These are phyloP conservation scores for Aegilops longissima DNA, from an alignment of 176 grass and related monocot species.

Conservation along the genomic window DNA sequence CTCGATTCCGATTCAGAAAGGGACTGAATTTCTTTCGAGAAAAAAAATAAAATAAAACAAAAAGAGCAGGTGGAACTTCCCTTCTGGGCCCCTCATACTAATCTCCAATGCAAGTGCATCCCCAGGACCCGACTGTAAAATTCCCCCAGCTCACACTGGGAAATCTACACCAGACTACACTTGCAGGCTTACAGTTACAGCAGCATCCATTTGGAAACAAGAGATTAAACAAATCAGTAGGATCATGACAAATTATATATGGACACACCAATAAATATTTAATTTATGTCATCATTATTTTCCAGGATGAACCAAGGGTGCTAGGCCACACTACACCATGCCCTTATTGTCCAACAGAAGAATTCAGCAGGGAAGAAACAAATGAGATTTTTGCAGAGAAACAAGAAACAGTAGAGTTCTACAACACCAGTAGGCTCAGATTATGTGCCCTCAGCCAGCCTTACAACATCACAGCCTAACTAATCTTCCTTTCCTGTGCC, in stretches of 20 bases:
- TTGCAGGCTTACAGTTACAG: too few relatives aligned
- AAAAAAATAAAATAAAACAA: neutral
- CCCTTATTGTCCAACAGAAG: constrained; percentile 10
- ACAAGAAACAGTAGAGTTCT: neutral
- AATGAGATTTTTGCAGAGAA: neutral
- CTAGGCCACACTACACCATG: constrained; percentile 2
- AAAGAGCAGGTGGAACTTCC: neutral
- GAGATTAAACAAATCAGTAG: neutral
- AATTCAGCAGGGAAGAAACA: neutral
- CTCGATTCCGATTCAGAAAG: neutral
- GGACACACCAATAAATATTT: neutral
- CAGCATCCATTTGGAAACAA: neutral
- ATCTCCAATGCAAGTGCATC: neutral
- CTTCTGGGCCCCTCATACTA: neutral
- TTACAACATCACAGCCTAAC: neutral
- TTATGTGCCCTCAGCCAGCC: neutral
- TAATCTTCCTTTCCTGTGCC: neutral
- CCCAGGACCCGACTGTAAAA: neutral
- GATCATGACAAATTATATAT: neutral
- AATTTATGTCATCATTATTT: neutral
- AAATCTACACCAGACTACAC: too few relatives aligned
- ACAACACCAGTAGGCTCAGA: neutral
- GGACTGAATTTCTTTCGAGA: neutral
- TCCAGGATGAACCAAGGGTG: neutral
- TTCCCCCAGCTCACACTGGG: neutral